phyloP scores from a whole-genome alignment of 1,284 basidiomycete genomes.

The Ceratobasidium sp. region DNA sequence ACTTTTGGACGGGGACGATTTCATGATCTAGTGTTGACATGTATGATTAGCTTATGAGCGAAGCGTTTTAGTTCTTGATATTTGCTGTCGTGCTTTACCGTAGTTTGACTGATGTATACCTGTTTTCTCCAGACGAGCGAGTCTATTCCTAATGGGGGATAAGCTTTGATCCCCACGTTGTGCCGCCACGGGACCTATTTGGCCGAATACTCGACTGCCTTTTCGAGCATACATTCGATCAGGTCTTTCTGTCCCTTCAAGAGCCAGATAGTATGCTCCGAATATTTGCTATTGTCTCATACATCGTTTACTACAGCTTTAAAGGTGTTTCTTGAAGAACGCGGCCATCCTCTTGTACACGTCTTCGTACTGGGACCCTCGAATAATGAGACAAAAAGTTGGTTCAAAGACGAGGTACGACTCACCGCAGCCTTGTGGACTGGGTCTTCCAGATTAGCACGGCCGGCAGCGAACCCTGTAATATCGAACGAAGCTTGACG shows the following conservation, averaged over 20 bases:
- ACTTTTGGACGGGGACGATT: not conserved
- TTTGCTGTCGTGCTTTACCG: not conserved
- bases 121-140: no score
- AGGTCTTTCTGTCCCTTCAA: no score
- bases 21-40: not conserved
- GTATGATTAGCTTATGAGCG: not conserved
- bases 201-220: no score
- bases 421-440: constrained; percentile 35
- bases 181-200: not conserved
- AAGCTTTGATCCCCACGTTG: not conserved
- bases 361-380: constrained; percentile 18
- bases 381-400: not conserved
- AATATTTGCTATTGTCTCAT: not conserved
- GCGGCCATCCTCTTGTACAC: constrained; percentile 14
- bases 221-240: no score
- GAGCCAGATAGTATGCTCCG: no score
- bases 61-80: not conserved
- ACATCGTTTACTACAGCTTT: not conserved
- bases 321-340: constrained; percentile 33
- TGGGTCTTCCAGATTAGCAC: constrained; percentile 26
- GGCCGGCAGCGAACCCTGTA: constrained; percentile 27
- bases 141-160: not conserved
- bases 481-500: not conserved
- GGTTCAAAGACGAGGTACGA: not conserved
- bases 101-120: not conserved